A percentile compares a stretch with the other conserved stretches of the same genome.
phyloP scores from a whole-genome alignment of 306 rosid genomes.

The Gynostemma pentaphyllum region DNA sequence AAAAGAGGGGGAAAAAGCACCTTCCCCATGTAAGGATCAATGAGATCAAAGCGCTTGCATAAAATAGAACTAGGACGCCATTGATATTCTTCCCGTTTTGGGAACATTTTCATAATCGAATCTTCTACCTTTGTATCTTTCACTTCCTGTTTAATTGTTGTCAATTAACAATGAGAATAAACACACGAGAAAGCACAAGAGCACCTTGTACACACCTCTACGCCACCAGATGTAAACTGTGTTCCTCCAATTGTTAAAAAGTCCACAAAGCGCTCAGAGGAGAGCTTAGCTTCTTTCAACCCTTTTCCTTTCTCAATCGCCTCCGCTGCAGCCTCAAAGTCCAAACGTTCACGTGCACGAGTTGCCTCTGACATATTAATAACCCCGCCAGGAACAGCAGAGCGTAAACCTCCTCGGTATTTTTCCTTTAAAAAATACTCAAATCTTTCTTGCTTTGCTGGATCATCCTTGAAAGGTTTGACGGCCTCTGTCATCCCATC shows the following conservation, averaged over 20 bases:
- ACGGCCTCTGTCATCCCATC: slow-evolving; percentile 34
- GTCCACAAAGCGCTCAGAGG: slow-evolving; percentile 33
- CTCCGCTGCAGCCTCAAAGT: slow-evolving; percentile 94
- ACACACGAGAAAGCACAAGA: slow-evolving; percentile 14
- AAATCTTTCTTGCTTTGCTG: slow-evolving; percentile 86
- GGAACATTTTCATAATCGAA: slow-evolving; percentile 32
- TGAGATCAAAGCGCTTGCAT: slow-evolving; percentile 97
- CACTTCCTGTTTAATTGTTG: slow-evolving; percentile 40
- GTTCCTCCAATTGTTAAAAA: slow-evolving; percentile 53
- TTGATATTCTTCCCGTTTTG: slow-evolving; percentile 76
- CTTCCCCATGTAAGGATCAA: slow-evolving; percentile 97
- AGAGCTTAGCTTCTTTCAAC: slow-evolving; percentile 44
- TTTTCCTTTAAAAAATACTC: slow-evolving; percentile 82
- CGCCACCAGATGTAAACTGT: slow-evolving; percentile 77
- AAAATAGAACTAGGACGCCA: slow-evolving; percentile 91
- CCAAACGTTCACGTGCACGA: slow-evolving; percentile 89
- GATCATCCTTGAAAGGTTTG: slow-evolving; percentile 84
- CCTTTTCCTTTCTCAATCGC: slow-evolving; percentile 60
- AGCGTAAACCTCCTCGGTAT: slow-evolving; percentile 83
- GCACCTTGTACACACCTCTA: slow-evolving; percentile 46
- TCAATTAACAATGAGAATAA: slow-evolving; percentile 18
- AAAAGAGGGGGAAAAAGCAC: slow-evolving; percentile 25
- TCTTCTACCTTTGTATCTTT: slow-evolving; percentile 48
- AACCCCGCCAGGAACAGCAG: slow-evolving; percentile 57
- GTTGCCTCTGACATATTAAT: slow-evolving; percentile 80